Conservation (phyloP, 306 rosid species). For the cucumber (Cucumis sativus) region DNA sequence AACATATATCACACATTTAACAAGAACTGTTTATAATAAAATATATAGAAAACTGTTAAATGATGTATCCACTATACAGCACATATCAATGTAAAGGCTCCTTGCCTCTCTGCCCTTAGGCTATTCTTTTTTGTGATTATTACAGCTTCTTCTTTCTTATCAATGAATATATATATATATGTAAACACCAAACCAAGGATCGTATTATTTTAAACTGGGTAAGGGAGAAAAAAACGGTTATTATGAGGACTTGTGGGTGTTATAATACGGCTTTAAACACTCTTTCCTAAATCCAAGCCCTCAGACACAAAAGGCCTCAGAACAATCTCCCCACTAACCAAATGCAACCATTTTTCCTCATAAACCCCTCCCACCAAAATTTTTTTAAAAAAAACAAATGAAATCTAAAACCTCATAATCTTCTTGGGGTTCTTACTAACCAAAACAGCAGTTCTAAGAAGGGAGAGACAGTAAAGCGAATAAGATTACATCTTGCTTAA, state of each 20-base stretch:
- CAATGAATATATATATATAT: too few relatives aligned
- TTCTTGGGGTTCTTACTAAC: background rate
- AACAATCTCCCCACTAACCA: background rate
- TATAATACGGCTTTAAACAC: too few relatives aligned
- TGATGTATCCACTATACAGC: background rate
- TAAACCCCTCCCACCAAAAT: too few relatives aligned
- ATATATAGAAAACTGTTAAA: background rate
- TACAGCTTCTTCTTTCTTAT: too few relatives aligned
- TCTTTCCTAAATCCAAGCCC: background rate
- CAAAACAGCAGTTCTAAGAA: background rate
- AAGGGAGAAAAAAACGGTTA: too few relatives aligned
- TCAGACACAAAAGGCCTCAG: background rate
- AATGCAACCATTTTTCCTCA: background rate
- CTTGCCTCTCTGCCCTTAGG: too few relatives aligned
- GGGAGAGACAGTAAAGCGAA: background rate
- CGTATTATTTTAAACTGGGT: too few relatives aligned
- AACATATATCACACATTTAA: background rate
- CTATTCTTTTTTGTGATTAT: too few relatives aligned
- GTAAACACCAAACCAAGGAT: too few relatives aligned
- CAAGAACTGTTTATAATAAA: background rate
- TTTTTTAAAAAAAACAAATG: too few relatives aligned
- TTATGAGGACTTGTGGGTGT: too few relatives aligned
- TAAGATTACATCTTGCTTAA: background rate
- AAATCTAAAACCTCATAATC: background rate
- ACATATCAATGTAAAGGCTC: background rate